Conservation (phyloP, 441 rosid genomes). For the Eruca vesicaria region DNA sequence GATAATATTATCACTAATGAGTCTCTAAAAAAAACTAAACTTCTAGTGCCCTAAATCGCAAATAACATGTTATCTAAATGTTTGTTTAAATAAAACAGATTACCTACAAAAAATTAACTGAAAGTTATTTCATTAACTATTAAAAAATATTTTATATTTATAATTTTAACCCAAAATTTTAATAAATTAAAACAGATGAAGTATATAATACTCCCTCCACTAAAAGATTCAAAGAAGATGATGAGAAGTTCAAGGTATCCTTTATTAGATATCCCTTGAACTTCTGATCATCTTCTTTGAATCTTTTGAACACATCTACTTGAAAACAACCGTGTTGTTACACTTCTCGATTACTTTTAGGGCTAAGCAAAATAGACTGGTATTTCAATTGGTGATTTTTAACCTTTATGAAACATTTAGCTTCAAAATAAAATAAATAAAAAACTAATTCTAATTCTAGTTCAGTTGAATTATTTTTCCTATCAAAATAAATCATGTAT, state of each 20-base stretch:
- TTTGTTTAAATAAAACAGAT: too few relatives aligned
- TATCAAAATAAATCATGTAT: not conserved
- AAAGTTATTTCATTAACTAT: too few relatives aligned
- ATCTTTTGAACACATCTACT: slow-evolving; percentile 14
- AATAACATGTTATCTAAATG: too few relatives aligned
- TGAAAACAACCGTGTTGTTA: not conserved
- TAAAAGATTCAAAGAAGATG: not conserved
- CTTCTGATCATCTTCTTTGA: not conserved
- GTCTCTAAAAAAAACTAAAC: too few relatives aligned
- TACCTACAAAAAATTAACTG: too few relatives aligned
- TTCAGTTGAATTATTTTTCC: not conserved
- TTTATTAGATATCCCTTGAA: not conserved
- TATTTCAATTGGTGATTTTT: not conserved
- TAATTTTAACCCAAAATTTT: too few relatives aligned
- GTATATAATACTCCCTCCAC: too few relatives aligned
- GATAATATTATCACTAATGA: too few relatives aligned
- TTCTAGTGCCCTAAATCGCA: too few relatives aligned
- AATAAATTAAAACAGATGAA: too few relatives aligned
- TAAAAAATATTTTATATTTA: too few relatives aligned
- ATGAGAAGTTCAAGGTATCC: not conserved
- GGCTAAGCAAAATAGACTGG: not conserved
- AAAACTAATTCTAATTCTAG: not conserved
- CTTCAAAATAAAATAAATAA: not conserved
- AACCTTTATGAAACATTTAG: not conserved
- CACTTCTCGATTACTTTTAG: not conserved